phyloP scores from a whole-genome alignment of 2,329 filamentous ascomycete species.

The Ceratocystis variospora region DNA sequence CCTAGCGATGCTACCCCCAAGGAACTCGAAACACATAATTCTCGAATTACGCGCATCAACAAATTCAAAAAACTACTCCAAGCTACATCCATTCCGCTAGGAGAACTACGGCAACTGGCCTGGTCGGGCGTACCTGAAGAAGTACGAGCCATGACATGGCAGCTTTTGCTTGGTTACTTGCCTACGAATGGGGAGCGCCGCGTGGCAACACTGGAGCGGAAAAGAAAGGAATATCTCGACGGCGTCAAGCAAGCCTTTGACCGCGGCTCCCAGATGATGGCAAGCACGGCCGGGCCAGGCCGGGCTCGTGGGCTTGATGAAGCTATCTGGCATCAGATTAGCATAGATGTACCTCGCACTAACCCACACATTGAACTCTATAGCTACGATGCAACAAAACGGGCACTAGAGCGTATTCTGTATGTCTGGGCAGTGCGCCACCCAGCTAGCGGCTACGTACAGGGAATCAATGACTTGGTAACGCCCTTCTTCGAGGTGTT shows the following conservation, averaged over 20 bases:
- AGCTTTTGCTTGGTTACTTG: conserved; percentile 83
- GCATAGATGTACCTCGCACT: conserved; percentile 90
- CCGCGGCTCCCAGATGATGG: conserved; percentile 33
- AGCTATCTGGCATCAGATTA: conserved; percentile 98
- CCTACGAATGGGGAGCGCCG: conserved; percentile 92
- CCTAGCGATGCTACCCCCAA: conserved; percentile 63
- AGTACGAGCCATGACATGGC: conserved; percentile 98
- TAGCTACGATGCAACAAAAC: conserved; percentile 87
- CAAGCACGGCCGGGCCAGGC: conserved; percentile 11
- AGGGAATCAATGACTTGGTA: conserved; percentile 96
- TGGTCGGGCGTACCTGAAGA: conserved; percentile 94
- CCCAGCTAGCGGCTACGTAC: conserved; percentile 92
- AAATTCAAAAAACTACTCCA: conserved; percentile 97
- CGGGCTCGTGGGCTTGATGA: conserved; percentile 66
- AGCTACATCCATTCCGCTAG: conserved; percentile 72
- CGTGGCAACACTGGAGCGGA: conserved; percentile 78
- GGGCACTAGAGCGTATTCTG: conserved; percentile 83
- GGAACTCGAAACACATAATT: conserved; percentile 72
- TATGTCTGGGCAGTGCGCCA: conserved; percentile 98
- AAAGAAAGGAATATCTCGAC: conserved; percentile 91
- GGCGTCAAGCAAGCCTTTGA: conserved; percentile 66
- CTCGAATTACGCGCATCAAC: conserved; percentile 85
- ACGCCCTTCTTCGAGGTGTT: conserved; percentile 99
- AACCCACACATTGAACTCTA: conserved; percentile 94
- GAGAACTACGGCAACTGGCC: conserved; percentile 69